A percentile compares a stretch with the other conserved stretches of the same genome.
Evolutionary conservation across 2,329 filamentous ascomycete species (phyloP).

Genomic region (Cytospora schulzeri): DNA sequence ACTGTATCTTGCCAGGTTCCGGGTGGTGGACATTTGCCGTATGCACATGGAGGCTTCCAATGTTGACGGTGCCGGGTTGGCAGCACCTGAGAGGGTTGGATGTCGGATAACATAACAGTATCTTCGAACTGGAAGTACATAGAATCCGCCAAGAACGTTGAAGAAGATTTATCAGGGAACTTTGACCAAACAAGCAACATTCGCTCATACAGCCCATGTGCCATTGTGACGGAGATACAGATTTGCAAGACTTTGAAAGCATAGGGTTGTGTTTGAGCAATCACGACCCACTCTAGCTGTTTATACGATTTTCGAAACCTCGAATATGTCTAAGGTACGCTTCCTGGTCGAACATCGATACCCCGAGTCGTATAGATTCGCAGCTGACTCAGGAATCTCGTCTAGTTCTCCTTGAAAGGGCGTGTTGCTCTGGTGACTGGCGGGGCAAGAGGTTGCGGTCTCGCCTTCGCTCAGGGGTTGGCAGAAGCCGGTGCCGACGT

Average conservation of each 20-base stretch:
- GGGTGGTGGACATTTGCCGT: neutral
- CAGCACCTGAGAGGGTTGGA: too few species aligned
- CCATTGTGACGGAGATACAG: too few species aligned
- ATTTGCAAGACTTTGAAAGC: neutral
- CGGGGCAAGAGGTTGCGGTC: constrained; percentile 48
- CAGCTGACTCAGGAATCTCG: neutral
- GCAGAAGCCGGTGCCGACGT: constrained; percentile 50
- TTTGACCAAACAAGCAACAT: neutral
- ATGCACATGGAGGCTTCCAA: neutral
- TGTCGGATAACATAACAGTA: neutral
- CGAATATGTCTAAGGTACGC: constrained; percentile 21
- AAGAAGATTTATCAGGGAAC: neutral
- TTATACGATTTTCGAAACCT: neutral
- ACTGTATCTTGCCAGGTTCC: neutral
- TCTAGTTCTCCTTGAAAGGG: constrained; percentile 51
- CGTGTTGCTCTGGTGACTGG: constrained; percentile 50
- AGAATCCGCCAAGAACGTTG: neutral
- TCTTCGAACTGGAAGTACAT: neutral
- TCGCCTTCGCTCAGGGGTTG: constrained; percentile 47
- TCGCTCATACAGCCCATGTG: too few species aligned
- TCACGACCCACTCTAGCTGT: neutral
- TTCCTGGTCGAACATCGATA: rapidly evolving
- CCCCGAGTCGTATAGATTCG: too few species aligned
- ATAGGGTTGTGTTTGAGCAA: neutral
- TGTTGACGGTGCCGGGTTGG: neutral